Evolutionary conservation across 2,329 filamentous ascomycete species (phyloP).

Genomic region (Zasmidium cellare): DNA sequence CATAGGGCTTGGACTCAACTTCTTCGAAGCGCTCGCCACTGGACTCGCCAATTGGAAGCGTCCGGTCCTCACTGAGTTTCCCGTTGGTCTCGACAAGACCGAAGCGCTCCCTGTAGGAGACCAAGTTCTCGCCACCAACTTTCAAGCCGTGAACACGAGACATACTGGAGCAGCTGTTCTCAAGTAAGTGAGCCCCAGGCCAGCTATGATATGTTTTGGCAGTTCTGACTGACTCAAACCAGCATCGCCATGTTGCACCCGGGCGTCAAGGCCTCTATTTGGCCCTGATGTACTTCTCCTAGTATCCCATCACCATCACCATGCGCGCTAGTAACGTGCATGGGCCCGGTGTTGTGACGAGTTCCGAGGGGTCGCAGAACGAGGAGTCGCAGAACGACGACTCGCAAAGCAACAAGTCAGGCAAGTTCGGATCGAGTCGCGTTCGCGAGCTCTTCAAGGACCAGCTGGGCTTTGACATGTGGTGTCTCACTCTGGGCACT

Average conservation of each 20-base stretch:
- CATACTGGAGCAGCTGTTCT: neutral
- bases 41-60: neutral
- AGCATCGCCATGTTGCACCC: conserved; percentile 37
- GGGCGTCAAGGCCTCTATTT: conserved; percentile 62
- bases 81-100: neutral
- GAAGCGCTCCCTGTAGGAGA: no score
- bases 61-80: neutral
- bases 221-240: conserved; percentile 26
- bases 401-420: conserved; percentile 12
- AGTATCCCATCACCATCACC: conserved; percentile 63
- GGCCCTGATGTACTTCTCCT: conserved; percentile 67
- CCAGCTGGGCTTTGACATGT: conserved; percentile 44
- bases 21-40: neutral
- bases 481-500: conserved; percentile 41
- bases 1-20: conserved; percentile 9
- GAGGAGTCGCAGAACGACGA: conserved; percentile 33
- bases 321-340: conserved; percentile 72
- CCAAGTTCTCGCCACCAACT: conserved; percentile 1
- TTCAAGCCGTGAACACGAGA: conserved; percentile 4
- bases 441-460: conserved; percentile 50
- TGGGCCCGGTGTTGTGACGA: conserved; percentile 61
- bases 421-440: conserved; percentile 19
- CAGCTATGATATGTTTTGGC: conserved; percentile 16
- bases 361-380: no score
- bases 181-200: conserved; percentile 36